Evolutionary conservation across 192 early-diverging fungal genomes (phyloP).

Genomic region (Linnemannia hyalina): DNA sequence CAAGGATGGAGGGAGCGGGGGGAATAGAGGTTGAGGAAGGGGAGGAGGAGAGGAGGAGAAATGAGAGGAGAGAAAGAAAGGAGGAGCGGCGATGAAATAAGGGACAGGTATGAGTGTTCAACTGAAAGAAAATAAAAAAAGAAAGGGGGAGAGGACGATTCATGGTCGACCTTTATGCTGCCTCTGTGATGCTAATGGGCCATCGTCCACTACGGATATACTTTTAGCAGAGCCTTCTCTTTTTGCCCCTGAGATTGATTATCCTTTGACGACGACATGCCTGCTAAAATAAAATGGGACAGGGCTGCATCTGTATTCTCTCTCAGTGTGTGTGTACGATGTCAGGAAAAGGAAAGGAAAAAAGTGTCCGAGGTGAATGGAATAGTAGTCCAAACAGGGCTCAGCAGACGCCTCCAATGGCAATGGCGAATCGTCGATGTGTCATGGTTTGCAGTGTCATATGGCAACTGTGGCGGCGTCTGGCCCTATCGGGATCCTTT

Average conservation of each 20-base stretch:
- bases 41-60: neutral
- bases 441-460: neutral
- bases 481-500: neutral
- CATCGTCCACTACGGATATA: slow-evolving; percentile 10
- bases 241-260: neutral
- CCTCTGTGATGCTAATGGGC: neutral
- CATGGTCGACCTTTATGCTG: neutral
- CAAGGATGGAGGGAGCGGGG: neutral
- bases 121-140: neutral
- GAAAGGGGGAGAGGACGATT: neutral
- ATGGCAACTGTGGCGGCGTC: neutral
- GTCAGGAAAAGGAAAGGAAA: neutral
- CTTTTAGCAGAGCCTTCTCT: neutral
- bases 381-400: neutral
- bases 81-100: neutral
- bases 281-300: neutral
- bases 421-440: neutral
- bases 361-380: neutral
- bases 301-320: neutral
- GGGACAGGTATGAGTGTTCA: neutral
- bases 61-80: neutral
- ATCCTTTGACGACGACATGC: neutral
- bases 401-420: neutral
- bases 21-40: neutral
- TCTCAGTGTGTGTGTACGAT: neutral